These are phyloP conservation scores for Aspergillus coremiiformis DNA, from an alignment of 495 filamentous ascomycete species.

Conservation along the genomic window DNA sequence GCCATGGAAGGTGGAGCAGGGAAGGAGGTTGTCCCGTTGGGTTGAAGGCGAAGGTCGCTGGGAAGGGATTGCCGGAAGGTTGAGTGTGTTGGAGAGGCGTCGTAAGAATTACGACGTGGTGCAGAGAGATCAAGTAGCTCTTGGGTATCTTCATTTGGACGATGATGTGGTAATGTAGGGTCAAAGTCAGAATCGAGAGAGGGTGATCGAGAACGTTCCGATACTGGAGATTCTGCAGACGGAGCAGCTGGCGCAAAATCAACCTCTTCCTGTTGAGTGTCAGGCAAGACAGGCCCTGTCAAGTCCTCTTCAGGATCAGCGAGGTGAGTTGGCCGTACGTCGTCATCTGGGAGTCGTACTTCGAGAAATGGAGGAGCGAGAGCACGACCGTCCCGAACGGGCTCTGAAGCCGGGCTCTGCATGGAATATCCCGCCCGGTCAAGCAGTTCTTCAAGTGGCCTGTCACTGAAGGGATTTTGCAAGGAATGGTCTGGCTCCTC, in stretches of 20 bases:
- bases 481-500: slow-evolving; percentile 10
- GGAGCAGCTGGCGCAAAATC: slow-evolving; percentile 11
- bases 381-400: slow-evolving; percentile 15
- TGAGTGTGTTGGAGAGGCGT: slow-evolving; percentile 1
- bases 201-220: slow-evolving; percentile 12
- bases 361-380: slow-evolving; percentile 19
- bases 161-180: slow-evolving; percentile 65
- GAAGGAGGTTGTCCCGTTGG: slow-evolving; percentile 28
- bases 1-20: slow-evolving; percentile 29
- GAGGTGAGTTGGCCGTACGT: slow-evolving; percentile 23
- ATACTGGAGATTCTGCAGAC: slow-evolving; percentile 13
- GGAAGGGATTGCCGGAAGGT: slow-evolving; percentile 15
- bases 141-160: slow-evolving; percentile 40
- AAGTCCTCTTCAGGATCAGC: slow-evolving; percentile 15
- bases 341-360: slow-evolving; percentile 17
- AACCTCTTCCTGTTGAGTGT: slow-evolving; percentile 8
- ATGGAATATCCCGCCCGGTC: slow-evolving; percentile 44
- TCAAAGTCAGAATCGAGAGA: slow-evolving; percentile 35
- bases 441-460: slow-evolving; percentile 44
- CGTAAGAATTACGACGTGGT: slow-evolving; percentile 4
- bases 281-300: slow-evolving; percentile 13
- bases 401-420: slow-evolving; percentile 17
- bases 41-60: slow-evolving; percentile 26
- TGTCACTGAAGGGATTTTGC: slow-evolving; percentile 9
- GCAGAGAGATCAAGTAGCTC: slow-evolving; percentile 2